Evolutionary conservation across 768 basidiomycete genomes (phyloP).

Genomic region (Crassisporium funariophilum): DNA sequence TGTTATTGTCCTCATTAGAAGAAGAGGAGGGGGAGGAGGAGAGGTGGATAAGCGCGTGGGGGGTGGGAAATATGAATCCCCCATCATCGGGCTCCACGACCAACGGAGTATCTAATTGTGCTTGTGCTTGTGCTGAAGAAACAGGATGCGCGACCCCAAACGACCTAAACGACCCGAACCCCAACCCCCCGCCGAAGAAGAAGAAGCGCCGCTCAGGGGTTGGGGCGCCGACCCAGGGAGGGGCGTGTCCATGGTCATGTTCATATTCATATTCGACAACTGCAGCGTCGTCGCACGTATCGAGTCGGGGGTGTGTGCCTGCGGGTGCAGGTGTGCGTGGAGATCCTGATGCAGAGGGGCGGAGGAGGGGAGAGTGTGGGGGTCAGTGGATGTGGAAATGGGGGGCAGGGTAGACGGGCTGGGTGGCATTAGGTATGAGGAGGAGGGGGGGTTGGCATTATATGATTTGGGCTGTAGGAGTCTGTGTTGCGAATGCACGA

Average conservation of each 20-base stretch:
- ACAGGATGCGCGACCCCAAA: too few species aligned
- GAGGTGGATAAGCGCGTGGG: conserved; percentile 14
- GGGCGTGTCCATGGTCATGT: background rate
- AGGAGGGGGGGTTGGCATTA: too few species aligned
- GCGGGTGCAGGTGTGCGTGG: conserved; percentile 50
- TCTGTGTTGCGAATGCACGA: too few species aligned
- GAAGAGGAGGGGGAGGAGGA: too few species aligned
- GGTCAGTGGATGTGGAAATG: background rate
- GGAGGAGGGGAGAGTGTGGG: conserved; percentile 7
- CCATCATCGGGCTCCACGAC: background rate
- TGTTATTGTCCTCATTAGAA: too few species aligned
- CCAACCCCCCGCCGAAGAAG: too few species aligned
- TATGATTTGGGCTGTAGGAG: conserved; percentile 60
- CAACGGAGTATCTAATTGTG: background rate
- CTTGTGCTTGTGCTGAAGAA: too few species aligned
- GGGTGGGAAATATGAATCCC: conserved; percentile 28
- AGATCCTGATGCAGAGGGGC: conserved; percentile 8
- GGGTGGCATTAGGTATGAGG: too few species aligned
- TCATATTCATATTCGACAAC: conserved; percentile 52
- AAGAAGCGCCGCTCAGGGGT: too few species aligned
- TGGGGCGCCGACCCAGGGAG: background rate
- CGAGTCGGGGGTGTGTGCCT: conserved; percentile 55
- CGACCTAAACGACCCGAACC: too few species aligned
- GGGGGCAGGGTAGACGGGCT: conserved; percentile 29
- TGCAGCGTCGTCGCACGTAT: conserved; percentile 71